Base-by-base conservation (phyloP, 768 basidiomycete species). In the Hypholoma fasciculare region DNA sequence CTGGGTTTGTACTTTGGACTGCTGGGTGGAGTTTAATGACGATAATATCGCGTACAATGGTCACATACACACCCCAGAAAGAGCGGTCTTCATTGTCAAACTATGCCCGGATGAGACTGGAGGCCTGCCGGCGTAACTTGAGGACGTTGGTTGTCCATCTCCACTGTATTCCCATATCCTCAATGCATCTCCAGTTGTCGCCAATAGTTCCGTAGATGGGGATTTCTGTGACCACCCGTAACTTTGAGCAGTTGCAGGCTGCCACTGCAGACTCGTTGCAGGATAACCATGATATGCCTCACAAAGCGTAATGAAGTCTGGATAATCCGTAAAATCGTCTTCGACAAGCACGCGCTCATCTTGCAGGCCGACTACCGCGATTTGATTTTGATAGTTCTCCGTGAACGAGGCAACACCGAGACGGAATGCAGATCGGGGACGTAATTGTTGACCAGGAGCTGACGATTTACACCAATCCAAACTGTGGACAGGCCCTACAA, bases 181-280 rank as follows among this genome's bases (percentile, higher is more conserved):
- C 66, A 99, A 71, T 49, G 93, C 93, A 73, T 98, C 97, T 26
- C 93, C 94, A 0, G 94, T 96, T 6, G 94, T 96, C 11, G 96
- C 96, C 8, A 99, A 78, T 48, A 97, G 74, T 72, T 99, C 97
- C 48, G 90, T 80, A 49, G 76, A 74, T 7, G 80, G 73, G 4
- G 82, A 78, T 70, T 88, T 91, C 71, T 86, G 84, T 6, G 84
- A 78, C 90, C 92, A 92, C 43, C 78, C 70, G 69, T 84, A 83
- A 44, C 77, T 81, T 30, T 79, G 74, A 19, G 90, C 79, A 26
- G 84, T 82, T 4, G 83, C 81, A 16, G 97, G 97, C 63, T 97
- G 94, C 92, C 95, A 98, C 66, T 90, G 94, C 49, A 98, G 74
- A 71, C 87, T 90, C 13, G 95, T 98, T 9, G 94, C 92, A 16